Evolutionary conservation across 2,329 filamentous ascomycete species (phyloP), one percentile per base, ranked within the genome.

Genomic region (Biscogniauxia mediterranea): DNA sequence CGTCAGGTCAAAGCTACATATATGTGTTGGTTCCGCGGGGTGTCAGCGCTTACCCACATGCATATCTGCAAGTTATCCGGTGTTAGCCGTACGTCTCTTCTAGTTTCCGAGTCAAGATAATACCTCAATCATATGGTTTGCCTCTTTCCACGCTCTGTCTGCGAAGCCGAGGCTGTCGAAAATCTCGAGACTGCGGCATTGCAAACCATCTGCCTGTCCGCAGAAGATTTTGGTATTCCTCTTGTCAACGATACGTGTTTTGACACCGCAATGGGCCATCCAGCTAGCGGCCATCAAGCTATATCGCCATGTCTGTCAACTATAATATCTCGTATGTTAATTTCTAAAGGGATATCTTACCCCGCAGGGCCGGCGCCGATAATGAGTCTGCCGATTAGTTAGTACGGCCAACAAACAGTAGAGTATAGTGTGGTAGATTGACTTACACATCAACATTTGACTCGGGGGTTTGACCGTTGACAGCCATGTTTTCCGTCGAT

Each of bases 131-230:
- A 90, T 85, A 70, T 88, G 86, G 69, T 89, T 89, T 4, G 85
- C 81, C 67, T 91, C 89, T 56, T 86, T 87, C 83, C 85, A 86
- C 1, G 81, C 84, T 5, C 83, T 77, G 64, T 91, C 83, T 1
- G 78, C 86, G 62, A 92, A 85, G 0, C 85, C 89, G 62, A 92
- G 87, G 56, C 84, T 87, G 67, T 92, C 87, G 60, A 92, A 85
- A 19, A 92, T 90, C 73, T 92, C 87, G 1, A 91, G 78, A 0
- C 86, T 90, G 3, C 88, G 85, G 67, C 83, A 85, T 72, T 90
- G 86, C 1, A 81, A 71, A 0, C 80, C 79, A 58, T 82, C 78
- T 42, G 80, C 79, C 62, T 82, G 78, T 1, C 80, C 78, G 21
- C 71, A 74, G 64, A 74, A 76, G 57, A 80, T 70, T 61, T 78